Evolutionary conservation across 73 alveolate genomes (phyloP).

Genomic region (Tetrahymena thermophila): DNA sequence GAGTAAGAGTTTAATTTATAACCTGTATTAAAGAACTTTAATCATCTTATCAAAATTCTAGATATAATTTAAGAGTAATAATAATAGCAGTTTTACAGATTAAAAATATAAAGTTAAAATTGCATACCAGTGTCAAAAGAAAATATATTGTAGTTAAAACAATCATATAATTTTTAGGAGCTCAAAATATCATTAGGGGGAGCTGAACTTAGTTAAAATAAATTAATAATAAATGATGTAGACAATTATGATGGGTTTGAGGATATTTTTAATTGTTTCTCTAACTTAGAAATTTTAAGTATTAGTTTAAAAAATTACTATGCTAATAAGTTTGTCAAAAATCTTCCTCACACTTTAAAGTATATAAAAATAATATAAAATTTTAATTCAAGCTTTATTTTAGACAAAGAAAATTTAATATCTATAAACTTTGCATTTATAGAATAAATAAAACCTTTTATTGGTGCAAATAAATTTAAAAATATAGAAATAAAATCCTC

Average conservation of each 20-base stretch:
- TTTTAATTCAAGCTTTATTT: too few relatives aligned
- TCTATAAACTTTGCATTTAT: too few relatives aligned
- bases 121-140: not conserved
- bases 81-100: not conserved
- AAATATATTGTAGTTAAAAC: not conserved
- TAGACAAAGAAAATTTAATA: not conserved
- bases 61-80: not conserved
- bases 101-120: not conserved
- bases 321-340: not conserved
- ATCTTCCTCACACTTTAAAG: not conserved
- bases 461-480: too few relatives aligned
- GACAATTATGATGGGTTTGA: not conserved
- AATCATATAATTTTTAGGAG: not conserved
- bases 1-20: not conserved
- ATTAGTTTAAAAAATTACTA: not conserved
- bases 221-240: not conserved
- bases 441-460: too few relatives aligned
- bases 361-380: not conserved
- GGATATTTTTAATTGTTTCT: not conserved
- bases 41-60: not conserved
- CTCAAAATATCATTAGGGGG: not conserved
- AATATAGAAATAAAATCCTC: too few relatives aligned
- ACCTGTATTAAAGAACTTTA: too few relatives aligned
- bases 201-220: not conserved
- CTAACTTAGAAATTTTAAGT: not conserved